Base-by-base conservation (phyloP, 192 early-diverging fungal genomes). In the Umbelopsis sp. region DNA sequence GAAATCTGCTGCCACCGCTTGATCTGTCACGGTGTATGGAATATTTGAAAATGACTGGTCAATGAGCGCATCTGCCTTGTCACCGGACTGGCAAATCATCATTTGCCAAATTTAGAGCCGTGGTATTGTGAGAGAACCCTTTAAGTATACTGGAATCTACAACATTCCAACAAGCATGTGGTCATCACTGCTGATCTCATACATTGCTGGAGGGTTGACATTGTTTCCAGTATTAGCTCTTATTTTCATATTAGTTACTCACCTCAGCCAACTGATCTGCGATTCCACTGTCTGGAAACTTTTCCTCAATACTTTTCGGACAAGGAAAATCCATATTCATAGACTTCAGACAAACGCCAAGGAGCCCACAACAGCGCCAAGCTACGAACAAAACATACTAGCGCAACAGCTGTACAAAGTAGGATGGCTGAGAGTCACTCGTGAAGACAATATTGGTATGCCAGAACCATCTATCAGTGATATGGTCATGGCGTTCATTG, bases 121-220 rank as follows among this genome's bases (percentile, higher is more conserved):
- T 41, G 37, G 37, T 10, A 41, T 6, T 41, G 37, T 9, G 37
- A 41, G 5, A 9, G 37, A 41, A 6, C 10, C 37, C 37, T 30
- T 30, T 41, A 41, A 41, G 2, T 41, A 10, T 41, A 41, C 37
- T 10, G 37, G 37, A 41, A 4, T 41, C 51, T 53, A 8, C 66
- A 45, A 67, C 48, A n/a, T 27, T 41, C 37, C 37, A 41, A 41
- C 37, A 41, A 30, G 37, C 37, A 49, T 67, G 48, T 49, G 66
- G 66, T 67, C 66, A 47, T 52, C 81, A 16, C 73, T 75, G 41
- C 23, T 79, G 1, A 73, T 79, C 67, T 78, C 74, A 35, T 84
- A 84, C 58, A 45, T 81, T 30, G 53, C 81, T 46, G 82, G 82
- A 25, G 83, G 83, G 13, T 23, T 82, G 33, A 82, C 83, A 23